Evolutionary conservation across 768 basidiomycete species (phyloP).

Genomic region (Kwoniella sp.): DNA sequence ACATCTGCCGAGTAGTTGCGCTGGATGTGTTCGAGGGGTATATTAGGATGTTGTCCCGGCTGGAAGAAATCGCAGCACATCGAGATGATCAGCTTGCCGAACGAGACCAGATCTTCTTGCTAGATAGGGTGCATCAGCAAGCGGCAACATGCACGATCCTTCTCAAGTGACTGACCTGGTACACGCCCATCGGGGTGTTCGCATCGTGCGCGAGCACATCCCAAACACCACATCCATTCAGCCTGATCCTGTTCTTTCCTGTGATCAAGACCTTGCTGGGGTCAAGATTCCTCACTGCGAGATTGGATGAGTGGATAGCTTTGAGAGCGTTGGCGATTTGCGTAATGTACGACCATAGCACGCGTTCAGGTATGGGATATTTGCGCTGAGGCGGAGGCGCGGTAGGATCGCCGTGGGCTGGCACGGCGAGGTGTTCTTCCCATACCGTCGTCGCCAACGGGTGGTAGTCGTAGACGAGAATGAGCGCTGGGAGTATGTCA

Average conservation of each 20-base stretch:
- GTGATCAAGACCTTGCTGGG: constrained; percentile 81
- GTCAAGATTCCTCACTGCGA: constrained; percentile 78
- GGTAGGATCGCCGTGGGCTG: constrained; percentile 13
- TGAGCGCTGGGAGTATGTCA: constrained; percentile 60
- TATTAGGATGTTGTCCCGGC: constrained; percentile 63
- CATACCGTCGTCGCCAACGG: constrained; percentile 73
- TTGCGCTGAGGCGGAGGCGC: constrained; percentile 29
- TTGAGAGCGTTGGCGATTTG: constrained; percentile 86
- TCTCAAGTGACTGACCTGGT: constrained; percentile 25
- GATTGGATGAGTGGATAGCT: constrained; percentile 71
- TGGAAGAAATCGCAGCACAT: constrained; percentile 69
- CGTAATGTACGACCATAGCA: constrained; percentile 86
- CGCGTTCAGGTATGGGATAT: constrained; percentile 65
- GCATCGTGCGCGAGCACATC: constrained; percentile 75
- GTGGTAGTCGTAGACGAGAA: constrained; percentile 86
- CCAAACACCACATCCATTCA: constrained; percentile 78
- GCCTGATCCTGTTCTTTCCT: constrained; percentile 81
- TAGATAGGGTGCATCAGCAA: constrained; percentile 34
- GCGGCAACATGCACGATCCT: neutral
- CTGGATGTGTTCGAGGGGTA: constrained; percentile 67
- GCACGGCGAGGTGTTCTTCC: constrained; percentile 65
- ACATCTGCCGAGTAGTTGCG: constrained; percentile 75
- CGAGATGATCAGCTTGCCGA: constrained; percentile 76
- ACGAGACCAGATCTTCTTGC: constrained; percentile 83
- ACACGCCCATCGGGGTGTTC: constrained; percentile 13